Evolutionary conservation across 2,329 filamentous ascomycete genomes (phyloP), one percentile per base, ranked within the genome.

Genomic region (Colletotrichum musicola): DNA sequence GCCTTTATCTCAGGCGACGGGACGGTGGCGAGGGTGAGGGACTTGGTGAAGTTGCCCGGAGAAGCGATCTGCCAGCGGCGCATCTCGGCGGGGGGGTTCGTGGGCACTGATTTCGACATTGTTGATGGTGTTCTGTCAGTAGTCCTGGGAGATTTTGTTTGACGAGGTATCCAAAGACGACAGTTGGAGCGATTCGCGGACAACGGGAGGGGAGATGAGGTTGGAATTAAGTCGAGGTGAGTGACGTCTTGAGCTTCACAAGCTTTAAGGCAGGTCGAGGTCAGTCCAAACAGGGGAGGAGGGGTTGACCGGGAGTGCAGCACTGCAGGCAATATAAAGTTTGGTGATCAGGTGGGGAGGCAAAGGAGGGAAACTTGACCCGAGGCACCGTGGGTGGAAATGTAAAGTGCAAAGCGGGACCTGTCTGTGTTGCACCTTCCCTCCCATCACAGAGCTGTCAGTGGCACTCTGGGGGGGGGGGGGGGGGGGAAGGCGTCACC

Each of bases 11-110:
- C 71, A 5, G 74, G 69, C 6, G 75, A 73, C 18, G 66, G 66
- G 30, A 73, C 69, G 61, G 72, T 63, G 35, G 73, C 73, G 56
- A 79, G 71, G 16, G 72, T 71, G 63, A 82, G 73, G 63, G 76
- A 75, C 49, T 76, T 77, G 46, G 78, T 76, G 25, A 81, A 73
- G 62, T 75, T 75, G 63, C 75, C 74, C 0, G 68, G 63, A 38
- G 60, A 20, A 22, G 54, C n/a, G 50, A 70, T 73, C 30, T 73
- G 72, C 74, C 74, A 75, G 47, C 65, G 65, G 50, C 65, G 65
- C 65, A 68, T 68, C 22, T 65, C 62, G 44, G 62, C 12, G 42
- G 65, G 62, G 10, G 50, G 25, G 46, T 64, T 44, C 16, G 61
- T 3, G 30, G 56, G 30, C 9, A 70, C 64, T 40, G 46, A 16